Evolutionary conservation across 495 filamentous ascomycete genomes (phyloP), one percentile per base, ranked within the genome.

Genomic region (Neurospora sp.): DNA sequence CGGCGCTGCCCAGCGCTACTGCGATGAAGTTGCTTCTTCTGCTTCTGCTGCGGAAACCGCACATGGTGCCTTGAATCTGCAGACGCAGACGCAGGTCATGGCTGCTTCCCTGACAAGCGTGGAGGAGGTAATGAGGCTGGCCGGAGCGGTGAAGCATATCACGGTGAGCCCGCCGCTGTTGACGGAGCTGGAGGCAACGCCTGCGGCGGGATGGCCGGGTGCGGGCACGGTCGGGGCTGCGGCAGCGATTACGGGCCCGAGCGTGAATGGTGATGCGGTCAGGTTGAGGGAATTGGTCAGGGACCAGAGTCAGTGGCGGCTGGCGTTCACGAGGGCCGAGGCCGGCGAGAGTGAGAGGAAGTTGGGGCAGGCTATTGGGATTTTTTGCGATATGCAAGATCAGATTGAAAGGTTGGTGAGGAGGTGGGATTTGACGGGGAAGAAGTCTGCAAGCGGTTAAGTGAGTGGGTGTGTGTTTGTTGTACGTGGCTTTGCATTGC

Each of bases 321-420:
- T 86, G 69, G 85, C 85, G 2, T 88, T 91, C 70, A 85, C 84
- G 0, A 78, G 83, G 24, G 83, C 84, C 66, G 76, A 82, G 4
- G 79, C 81, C 39, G 88, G 88, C 0, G 82, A 83, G 43, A 84
- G 84, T 21, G 85, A 88, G 78, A 78, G 76, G 24, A 90, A 89
- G 79, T 74, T 87, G 74, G 86, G 78, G 17, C 83, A 89, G 84
- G 89, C 89, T 19, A 81, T 92, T 54, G 87, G 88, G 75, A 88
- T 89, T 39, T 90, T 91, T 78, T 86, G 84, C 24, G 85, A 88
- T 21, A 87, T 88, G 82, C 89, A 91, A 75, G 82, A 87, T 45
- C 83, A 81, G 70, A 69, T 90, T 21, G 87, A 88, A 74, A 78
- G 74, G 38, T 70, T 89, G 37, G 83, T 86, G 76, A 74, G 76